Evolutionary conservation across 257 asterid genomes (phyloP).

Genomic region (Eustoma russellianum): DNA sequence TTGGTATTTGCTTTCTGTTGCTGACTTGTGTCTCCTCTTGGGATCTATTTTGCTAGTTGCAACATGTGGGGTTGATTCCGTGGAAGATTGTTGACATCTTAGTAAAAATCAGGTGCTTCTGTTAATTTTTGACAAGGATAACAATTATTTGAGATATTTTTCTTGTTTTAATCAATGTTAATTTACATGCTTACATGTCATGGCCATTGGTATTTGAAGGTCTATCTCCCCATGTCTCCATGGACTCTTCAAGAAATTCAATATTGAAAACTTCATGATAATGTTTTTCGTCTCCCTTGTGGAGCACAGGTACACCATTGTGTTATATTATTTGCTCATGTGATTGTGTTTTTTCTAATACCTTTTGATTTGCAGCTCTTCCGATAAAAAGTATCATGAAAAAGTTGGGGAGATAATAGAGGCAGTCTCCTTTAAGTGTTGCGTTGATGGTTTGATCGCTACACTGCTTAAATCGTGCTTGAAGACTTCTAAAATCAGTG

Average conservation of each 20-base stretch:
- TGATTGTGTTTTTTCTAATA: neutral
- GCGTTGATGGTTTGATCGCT: constrained; percentile 36
- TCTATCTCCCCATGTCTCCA: constrained; percentile 46
- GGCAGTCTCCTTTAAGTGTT: no score
- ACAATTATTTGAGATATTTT: neutral
- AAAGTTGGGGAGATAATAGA: constrained; percentile 35
- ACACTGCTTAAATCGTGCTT: constrained; percentile 38
- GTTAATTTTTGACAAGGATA: neutral
- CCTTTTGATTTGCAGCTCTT: constrained; percentile 38
- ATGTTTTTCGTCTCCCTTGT: constrained; percentile 68
- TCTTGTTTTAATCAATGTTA: neutral
- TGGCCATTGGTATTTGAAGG: constrained; percentile 35
- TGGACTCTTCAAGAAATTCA: constrained; percentile 60
- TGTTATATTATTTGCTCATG: neutral
- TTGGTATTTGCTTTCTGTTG: neutral
- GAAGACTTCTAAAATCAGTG: constrained; percentile 34
- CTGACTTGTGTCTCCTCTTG: constrained; percentile 7
- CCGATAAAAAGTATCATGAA: constrained; percentile 40
- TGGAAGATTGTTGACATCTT: constrained; percentile 57
- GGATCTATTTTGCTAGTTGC: constrained; percentile 43
- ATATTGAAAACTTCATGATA: constrained; percentile 57
- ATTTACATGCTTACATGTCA: constrained; percentile 3
- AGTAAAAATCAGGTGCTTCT: constrained; percentile 45
- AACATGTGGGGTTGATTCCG: constrained; percentile 58
- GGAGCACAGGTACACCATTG: constrained; percentile 46